Conservation (phyloP, 148 eudicot species). For the Amaranthus hypochondriacus region DNA sequence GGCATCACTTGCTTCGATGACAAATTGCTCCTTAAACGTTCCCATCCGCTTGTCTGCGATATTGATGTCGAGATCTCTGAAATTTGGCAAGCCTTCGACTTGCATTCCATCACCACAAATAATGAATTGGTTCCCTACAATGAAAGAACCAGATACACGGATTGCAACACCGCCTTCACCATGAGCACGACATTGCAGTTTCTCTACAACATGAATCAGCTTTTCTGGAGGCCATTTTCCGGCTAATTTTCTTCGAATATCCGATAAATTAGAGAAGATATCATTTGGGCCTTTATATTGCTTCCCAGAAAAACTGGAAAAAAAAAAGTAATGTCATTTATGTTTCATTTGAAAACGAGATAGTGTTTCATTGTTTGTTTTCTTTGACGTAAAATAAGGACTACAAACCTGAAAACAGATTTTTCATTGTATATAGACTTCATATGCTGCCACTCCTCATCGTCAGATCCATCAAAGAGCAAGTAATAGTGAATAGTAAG, state of each 20-base stretch:
- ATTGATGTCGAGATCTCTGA: slow-evolving; percentile 71
- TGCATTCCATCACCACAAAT: slow-evolving; percentile 93
- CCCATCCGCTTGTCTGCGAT: slow-evolving; percentile 61
- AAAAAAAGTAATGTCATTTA: background rate
- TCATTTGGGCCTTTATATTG: slow-evolving; percentile 51
- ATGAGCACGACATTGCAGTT: slow-evolving; percentile 81
- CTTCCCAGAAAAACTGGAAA: slow-evolving; percentile 68
- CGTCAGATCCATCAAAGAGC: slow-evolving; percentile 84
- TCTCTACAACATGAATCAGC: slow-evolving; percentile 91
- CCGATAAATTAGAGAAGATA: slow-evolving; percentile 46
- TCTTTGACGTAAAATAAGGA: background rate
- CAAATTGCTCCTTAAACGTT: slow-evolving; percentile 81
- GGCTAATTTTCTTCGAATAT: slow-evolving; percentile 65
- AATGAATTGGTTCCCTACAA: slow-evolving; percentile 75
- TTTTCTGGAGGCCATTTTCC: slow-evolving; percentile 90
- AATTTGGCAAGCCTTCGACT: slow-evolving; percentile 86
- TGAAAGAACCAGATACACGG: slow-evolving; percentile 81
- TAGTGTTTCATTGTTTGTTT: background rate
- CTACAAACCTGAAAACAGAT: slow-evolving; percentile 64
- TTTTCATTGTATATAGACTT: slow-evolving; percentile 57
- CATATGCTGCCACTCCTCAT: slow-evolving; percentile 71
- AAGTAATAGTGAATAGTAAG: slow-evolving; percentile 84
- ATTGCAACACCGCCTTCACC: slow-evolving; percentile 74
- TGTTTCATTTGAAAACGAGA: background rate
- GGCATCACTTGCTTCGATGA: slow-evolving; percentile 54